Percentiles rank a stretch among this genome's conserved stretches.
phyloP scores from a whole-genome alignment of 345 rosid species.

The Gossypium turneri region DNA sequence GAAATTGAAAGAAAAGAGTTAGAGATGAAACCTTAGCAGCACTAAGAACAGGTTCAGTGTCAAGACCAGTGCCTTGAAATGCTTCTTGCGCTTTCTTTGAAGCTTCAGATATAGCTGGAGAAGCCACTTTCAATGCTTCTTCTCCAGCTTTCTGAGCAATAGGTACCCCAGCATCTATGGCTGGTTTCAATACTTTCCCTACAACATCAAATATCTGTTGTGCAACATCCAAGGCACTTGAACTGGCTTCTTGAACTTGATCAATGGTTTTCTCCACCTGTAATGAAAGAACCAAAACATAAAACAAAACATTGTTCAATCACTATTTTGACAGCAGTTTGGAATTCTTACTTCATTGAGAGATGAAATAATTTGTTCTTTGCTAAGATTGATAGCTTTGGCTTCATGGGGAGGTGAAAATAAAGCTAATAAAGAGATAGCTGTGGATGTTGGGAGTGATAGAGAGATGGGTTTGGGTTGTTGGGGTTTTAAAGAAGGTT shows the following conservation, averaged over 20 bases:
- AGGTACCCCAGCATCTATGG: conserved; percentile 64
- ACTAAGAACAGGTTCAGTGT: conserved; percentile 56
- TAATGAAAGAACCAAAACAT: conserved; percentile 14
- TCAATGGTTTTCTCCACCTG: conserved; percentile 85
- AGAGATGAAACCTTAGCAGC: conserved; percentile 68
- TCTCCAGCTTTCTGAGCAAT: conserved; percentile 71
- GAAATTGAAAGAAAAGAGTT: not conserved
- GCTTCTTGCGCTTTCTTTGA: conserved; percentile 89
- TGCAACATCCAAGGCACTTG: conserved; percentile 52
- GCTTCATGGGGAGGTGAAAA: conserved; percentile 39
- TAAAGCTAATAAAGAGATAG: conserved; percentile 20
- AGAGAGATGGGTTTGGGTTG: not conserved
- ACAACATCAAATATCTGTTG: conserved; percentile 58
- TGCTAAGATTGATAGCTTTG: conserved; percentile 57
- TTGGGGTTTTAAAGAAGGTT: not conserved
- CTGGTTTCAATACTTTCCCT: conserved; percentile 72
- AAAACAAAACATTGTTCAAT: not conserved
- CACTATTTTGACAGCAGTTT: not conserved
- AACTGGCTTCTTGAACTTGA: conserved; percentile 66
- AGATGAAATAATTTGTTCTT: conserved; percentile 87
- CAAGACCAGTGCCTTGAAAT: conserved; percentile 75
- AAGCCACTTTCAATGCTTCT: conserved; percentile 69
- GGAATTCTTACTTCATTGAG: conserved; percentile 50
- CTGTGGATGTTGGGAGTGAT: not conserved
- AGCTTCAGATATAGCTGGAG: conserved; percentile 83